These are phyloP conservation scores for Patellifolia procumbens DNA, from an alignment of 179 eudicot genomes.

Conservation along the genomic window DNA sequence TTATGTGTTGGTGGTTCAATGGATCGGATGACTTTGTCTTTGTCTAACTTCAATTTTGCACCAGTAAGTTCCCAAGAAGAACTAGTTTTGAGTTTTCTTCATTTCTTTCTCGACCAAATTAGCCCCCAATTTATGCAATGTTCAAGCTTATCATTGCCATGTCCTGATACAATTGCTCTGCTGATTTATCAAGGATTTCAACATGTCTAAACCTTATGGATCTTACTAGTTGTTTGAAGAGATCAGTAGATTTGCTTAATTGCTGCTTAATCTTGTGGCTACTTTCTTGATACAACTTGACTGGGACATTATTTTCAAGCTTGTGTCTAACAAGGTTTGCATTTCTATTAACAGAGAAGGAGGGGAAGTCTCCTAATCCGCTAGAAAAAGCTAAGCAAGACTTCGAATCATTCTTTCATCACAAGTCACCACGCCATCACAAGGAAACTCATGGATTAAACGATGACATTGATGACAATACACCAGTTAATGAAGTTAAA, in stretches of 20 bases:
- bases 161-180: too few species aligned
- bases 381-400: conserved; percentile 48
- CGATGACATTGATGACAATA: conserved; percentile 63
- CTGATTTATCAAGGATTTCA: too few species aligned
- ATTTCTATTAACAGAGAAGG: conserved; percentile 37
- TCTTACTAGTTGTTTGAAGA: neutral
- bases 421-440: conserved; percentile 61
- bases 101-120: neutral
- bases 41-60: neutral
- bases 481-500: conserved; percentile 59
- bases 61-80: neutral
- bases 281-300: neutral
- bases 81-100: too few species aligned
- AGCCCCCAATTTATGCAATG: neutral
- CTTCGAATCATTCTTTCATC: conserved; percentile 37
- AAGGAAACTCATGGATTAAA: conserved; percentile 85
- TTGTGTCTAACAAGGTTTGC: neutral
- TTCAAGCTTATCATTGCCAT: neutral
- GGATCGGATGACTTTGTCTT: neutral
- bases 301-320: neutral
- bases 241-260: neutral
- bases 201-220: neutral
- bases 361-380: conserved; percentile 40
- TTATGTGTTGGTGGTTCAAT: neutral
- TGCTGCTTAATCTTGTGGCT: neutral